A percentile compares a stretch with the other conserved stretches of the same genome.
phyloP scores from a whole-genome alignment of 23 red algal species.

The Cyanidioschyzon merolae region DNA sequence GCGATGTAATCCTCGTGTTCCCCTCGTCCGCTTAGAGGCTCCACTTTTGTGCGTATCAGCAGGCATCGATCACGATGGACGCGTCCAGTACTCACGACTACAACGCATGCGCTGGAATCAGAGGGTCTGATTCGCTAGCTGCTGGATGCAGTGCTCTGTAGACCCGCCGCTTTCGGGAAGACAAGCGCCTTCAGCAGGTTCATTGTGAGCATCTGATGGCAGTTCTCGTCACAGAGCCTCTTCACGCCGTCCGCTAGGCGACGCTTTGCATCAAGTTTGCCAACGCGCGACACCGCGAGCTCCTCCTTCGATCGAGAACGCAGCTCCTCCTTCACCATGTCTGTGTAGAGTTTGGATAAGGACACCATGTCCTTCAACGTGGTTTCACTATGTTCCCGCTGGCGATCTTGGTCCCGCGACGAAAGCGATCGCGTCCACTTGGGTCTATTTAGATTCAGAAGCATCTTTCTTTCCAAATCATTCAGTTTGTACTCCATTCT shows the following conservation, averaged over 20 bases:
- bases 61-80: too few species aligned
- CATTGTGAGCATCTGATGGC: slow-evolving; percentile 35
- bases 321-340: slow-evolving; percentile 75
- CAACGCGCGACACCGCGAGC: slow-evolving; percentile 80
- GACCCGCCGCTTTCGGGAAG: too few species aligned
- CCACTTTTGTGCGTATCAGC: too few species aligned
- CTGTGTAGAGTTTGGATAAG: slow-evolving; percentile 66
- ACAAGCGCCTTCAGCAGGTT: not conserved
- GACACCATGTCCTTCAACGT: slow-evolving; percentile 75
- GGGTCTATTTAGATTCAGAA: slow-evolving; percentile 95
- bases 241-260: slow-evolving; percentile 61
- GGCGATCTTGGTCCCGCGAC: slow-evolving; percentile 50
- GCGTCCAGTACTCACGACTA: too few species aligned
- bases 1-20: too few species aligned
- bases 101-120: too few species aligned
- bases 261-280: slow-evolving; percentile 90
- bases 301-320: slow-evolving; percentile 61
- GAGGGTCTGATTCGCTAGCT: too few species aligned
- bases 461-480: slow-evolving; percentile 91
- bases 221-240: slow-evolving; percentile 57
- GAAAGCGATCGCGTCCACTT: slow-evolving; percentile 75
- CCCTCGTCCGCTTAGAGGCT: too few species aligned
- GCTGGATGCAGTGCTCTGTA: too few species aligned
- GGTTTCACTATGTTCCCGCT: slow-evolving; percentile 34
- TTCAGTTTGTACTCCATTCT: slow-evolving; percentile 93